Conservation (phyloP, 2,329 filamentous ascomycete genomes). For the Rhinocladiella similis region DNA sequence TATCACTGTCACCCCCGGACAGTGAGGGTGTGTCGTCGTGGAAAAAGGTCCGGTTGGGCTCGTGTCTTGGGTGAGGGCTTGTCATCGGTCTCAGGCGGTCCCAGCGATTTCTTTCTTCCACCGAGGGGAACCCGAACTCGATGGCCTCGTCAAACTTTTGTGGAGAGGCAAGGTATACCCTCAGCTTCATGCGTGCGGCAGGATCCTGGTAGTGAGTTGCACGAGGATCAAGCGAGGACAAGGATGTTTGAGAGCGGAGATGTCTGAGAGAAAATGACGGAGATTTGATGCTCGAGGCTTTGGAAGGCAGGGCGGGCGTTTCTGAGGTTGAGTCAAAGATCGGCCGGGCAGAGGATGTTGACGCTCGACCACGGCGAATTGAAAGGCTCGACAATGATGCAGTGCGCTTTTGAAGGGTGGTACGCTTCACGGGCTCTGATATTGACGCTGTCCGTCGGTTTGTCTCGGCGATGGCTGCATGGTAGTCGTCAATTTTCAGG, state of each 20-base stretch:
- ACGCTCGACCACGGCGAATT: conserved; percentile 57
- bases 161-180: conserved; percentile 81
- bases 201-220: conserved; percentile 88
- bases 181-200: conserved; percentile 80
- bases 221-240: conserved; percentile 64
- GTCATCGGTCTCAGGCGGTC: conserved; percentile 24
- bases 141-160: conserved; percentile 96
- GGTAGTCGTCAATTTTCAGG: conserved; percentile 69
- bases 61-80: conserved; percentile 42
- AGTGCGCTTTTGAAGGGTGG: conserved; percentile 63
- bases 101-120: conserved; percentile 32
- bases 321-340: conserved; percentile 49
- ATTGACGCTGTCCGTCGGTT: conserved; percentile 36
- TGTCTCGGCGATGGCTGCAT: conserved; percentile 60
- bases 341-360: conserved; percentile 44
- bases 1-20: conserved; percentile 38
- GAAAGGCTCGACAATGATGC: conserved; percentile 70
- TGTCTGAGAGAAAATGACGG: conserved; percentile 37
- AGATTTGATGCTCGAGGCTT: conserved; percentile 30
- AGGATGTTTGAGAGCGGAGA: conserved; percentile 39
- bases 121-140: conserved; percentile 80
- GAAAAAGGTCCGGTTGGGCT: conserved; percentile 54
- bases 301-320: conserved; percentile 32
- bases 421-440: conserved; percentile 36
- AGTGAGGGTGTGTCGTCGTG: conserved; percentile 48